phyloP scores from a whole-genome alignment of 306 rosid genomes.

The Ormosia semicastrata region DNA sequence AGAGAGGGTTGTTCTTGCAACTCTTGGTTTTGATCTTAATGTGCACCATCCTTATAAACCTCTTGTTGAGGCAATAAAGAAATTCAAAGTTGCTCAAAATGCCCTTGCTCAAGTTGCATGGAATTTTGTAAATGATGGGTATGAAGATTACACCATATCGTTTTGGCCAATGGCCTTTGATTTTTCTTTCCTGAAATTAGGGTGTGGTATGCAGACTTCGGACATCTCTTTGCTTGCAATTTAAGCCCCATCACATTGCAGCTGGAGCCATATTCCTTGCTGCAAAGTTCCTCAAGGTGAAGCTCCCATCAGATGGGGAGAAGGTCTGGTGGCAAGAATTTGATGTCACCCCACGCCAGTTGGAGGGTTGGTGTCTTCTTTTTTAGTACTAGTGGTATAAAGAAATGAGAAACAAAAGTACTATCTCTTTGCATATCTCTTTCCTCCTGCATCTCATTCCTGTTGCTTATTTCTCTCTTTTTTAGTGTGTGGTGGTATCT shows the following conservation, averaged over 20 bases:
- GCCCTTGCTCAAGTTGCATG: constrained; percentile 99
- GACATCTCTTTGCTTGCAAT: constrained; percentile 99
- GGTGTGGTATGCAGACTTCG: constrained; percentile 85
- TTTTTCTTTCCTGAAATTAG: constrained; percentile 55
- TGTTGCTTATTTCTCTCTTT: not conserved
- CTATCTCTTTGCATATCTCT: constrained; percentile 29
- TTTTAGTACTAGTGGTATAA: constrained; percentile 42
- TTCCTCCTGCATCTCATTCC: not conserved
- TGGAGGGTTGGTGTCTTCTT: constrained; percentile 93
- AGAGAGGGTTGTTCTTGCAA: constrained; percentile 96
- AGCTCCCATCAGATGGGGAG: constrained; percentile 97
- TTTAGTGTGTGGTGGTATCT: not conserved
- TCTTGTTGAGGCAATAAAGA: constrained; percentile 97
- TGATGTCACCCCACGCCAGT: constrained; percentile 97
- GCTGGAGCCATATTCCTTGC: constrained; percentile 99
- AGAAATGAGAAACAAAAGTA: constrained; percentile 30
- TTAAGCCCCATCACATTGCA: constrained; percentile 96
- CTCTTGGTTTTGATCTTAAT: constrained; percentile 91
- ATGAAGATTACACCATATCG: constrained; percentile 45
- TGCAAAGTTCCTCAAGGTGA: constrained; percentile 95
- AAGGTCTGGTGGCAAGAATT: constrained; percentile 99
- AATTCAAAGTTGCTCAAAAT: constrained; percentile 95
- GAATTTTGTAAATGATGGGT: constrained; percentile 99
- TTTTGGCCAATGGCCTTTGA: constrained; percentile 49
- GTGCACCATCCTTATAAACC: constrained; percentile 98